Evolutionary conservation across 73 alveolate genomes (phyloP).

Genomic region (Paramecium caudatum): DNA sequence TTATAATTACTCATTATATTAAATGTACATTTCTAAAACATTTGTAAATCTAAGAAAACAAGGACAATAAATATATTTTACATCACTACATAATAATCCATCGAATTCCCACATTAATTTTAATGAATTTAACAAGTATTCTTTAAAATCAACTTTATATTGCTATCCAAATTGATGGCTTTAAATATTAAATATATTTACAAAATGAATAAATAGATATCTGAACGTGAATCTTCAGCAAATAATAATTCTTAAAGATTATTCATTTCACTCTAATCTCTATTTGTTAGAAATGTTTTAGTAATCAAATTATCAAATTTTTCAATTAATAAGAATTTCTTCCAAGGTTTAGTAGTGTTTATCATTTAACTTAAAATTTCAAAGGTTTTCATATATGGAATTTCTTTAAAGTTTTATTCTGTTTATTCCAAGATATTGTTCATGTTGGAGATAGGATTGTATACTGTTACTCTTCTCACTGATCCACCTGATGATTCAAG

Average conservation of each 20-base stretch:
- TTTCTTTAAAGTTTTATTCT: neutral
- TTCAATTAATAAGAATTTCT: conserved; percentile 47
- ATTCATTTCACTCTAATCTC: neutral
- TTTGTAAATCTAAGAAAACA: conserved; percentile 54
- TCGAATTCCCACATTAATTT: conserved; percentile 61
- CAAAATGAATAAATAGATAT: conserved; percentile 34
- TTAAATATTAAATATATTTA: neutral
- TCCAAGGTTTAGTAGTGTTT: conserved; percentile 52
- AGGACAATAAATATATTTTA: conserved; percentile 58
- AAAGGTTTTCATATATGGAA: conserved; percentile 32
- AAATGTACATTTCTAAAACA: conserved; percentile 29
- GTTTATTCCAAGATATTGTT: neutral
- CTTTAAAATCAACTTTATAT: conserved; percentile 7
- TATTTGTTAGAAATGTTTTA: neutral
- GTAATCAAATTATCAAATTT: conserved; percentile 33
- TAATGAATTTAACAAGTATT: neutral
- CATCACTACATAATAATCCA: conserved; percentile 34
- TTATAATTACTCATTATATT: neutral
- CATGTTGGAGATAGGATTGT: neutral
- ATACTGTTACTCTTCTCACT: neutral
- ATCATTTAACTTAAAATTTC: neutral
- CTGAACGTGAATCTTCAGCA: conserved; percentile 67
- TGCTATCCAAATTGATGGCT: conserved; percentile 21
- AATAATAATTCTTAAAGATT: neutral
- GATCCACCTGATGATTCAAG: conserved; percentile 17